These are phyloP conservation scores for Cystobasidium onofrii DNA, from an alignment of 768 basidiomycete species.

Conservation along the genomic window DNA sequence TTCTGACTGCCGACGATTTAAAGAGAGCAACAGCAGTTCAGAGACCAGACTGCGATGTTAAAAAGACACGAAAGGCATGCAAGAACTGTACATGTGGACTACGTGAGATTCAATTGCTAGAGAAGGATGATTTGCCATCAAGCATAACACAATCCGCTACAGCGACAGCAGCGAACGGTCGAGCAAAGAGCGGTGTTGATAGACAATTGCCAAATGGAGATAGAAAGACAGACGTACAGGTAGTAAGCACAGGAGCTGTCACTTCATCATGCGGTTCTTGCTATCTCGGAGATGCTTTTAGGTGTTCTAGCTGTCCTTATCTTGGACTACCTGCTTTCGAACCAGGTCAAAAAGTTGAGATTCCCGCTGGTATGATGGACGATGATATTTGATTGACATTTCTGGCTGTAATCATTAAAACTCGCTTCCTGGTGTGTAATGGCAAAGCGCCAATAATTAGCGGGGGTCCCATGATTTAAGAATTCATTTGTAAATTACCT, in stretches of 20 bases:
- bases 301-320: slow-evolving; percentile 93
- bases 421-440: too few species aligned
- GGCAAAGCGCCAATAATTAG: too few species aligned
- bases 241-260: slow-evolving; percentile 49
- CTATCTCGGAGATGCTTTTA: slow-evolving; percentile 94
- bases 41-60: slow-evolving; percentile 43
- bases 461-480: too few species aligned
- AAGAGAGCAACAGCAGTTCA: slow-evolving; percentile 48
- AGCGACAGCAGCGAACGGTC: slow-evolving; percentile 43
- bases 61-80: slow-evolving; percentile 62
- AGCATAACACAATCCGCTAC: slow-evolving; percentile 46
- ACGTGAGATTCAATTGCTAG: slow-evolving; percentile 82
- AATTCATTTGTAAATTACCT: too few species aligned
- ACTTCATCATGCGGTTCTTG: slow-evolving; percentile 97
- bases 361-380: slow-evolving; percentile 35
- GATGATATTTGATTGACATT: slow-evolving; percentile 38
- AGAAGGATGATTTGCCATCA: slow-evolving; percentile 47
- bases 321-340: slow-evolving; percentile 93
- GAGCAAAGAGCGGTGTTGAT: slow-evolving; percentile 33
- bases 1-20: slow-evolving; percentile 76
- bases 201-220: slow-evolving; percentile 41
- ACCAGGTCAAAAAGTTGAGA: slow-evolving; percentile 90
- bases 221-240: slow-evolving; percentile 38
- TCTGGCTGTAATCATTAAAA: too few species aligned
- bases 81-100: slow-evolving; percentile 96